Conservation (phyloP, 2,329 filamentous ascomycete genomes). For the Aspergillus arachidicola region DNA sequence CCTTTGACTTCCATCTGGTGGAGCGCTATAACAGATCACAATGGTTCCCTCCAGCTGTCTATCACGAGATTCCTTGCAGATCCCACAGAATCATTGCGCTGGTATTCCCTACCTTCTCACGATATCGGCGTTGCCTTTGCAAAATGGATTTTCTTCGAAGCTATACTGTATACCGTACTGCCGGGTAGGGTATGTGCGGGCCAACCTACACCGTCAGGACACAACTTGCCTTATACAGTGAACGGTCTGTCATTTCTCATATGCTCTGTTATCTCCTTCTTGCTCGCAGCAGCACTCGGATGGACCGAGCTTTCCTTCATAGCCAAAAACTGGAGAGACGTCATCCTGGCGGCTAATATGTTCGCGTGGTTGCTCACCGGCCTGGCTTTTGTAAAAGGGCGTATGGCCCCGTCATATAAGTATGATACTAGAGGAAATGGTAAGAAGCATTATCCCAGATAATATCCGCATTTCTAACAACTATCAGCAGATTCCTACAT, state of each 20-base stretch:
- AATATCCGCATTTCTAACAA: not conserved
- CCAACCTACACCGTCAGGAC: not conserved
- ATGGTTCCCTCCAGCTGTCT: not conserved
- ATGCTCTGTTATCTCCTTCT: not conserved
- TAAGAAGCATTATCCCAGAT: not conserved
- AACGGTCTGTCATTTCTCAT: not conserved
- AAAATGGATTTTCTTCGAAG: conserved; percentile 1
- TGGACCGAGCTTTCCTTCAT: not conserved
- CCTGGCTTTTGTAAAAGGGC: not conserved
- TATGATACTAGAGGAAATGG: not conserved
- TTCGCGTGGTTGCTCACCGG: not conserved
- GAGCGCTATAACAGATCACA: not conserved
- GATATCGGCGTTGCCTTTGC: not conserved
- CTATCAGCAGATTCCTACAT: conserved; percentile 27
- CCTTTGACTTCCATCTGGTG: not conserved
- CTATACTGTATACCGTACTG: not conserved
- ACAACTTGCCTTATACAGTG: not conserved
- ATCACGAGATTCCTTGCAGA: not conserved
- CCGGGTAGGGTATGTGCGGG: not conserved
- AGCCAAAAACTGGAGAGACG: not conserved
- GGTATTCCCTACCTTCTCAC: not conserved
- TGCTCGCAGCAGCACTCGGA: not conserved
- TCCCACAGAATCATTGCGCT: not conserved
- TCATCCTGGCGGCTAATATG: not conserved
- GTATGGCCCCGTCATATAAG: not conserved